Conservation (phyloP, 371 early-diverging fungal species). For the Mortierella sp. region DNA sequence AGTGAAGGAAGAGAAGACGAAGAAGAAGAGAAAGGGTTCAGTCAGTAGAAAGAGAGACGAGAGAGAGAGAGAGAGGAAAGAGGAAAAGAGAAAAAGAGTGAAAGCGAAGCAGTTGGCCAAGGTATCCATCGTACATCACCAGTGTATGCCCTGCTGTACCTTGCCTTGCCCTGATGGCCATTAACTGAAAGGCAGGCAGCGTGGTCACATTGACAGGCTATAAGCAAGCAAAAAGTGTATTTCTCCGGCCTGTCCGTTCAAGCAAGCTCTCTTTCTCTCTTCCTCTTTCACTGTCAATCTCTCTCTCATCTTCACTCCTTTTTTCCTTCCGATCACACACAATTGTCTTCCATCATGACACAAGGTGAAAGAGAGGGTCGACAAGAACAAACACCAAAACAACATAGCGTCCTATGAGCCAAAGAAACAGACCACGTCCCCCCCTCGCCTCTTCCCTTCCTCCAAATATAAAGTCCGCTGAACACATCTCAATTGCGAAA, state of each 20-base stretch:
- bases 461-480: background rate
- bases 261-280: background rate
- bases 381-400: background rate
- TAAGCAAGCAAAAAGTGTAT: background rate
- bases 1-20: background rate
- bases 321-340: background rate
- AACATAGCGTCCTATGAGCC: background rate
- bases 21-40: background rate
- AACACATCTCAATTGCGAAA: background rate
- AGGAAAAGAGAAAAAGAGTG: background rate
- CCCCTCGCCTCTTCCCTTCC: too few relatives aligned
- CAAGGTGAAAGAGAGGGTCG: background rate
- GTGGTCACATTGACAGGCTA: too few relatives aligned
- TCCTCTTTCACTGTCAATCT: background rate
- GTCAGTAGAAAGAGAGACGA: background rate
- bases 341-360: background rate
- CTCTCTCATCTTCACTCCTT: background rate
- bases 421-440: constrained; percentile 4
- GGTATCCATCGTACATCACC: too few relatives aligned
- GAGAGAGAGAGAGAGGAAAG: background rate
- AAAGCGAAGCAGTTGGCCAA: background rate
- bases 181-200: too few relatives aligned
- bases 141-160: too few relatives aligned
- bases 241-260: background rate
- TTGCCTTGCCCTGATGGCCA: too few relatives aligned